Evolutionary conservation across 73 alveolate species (phyloP).

Genomic region (Symbiodinium pilosum): DNA sequence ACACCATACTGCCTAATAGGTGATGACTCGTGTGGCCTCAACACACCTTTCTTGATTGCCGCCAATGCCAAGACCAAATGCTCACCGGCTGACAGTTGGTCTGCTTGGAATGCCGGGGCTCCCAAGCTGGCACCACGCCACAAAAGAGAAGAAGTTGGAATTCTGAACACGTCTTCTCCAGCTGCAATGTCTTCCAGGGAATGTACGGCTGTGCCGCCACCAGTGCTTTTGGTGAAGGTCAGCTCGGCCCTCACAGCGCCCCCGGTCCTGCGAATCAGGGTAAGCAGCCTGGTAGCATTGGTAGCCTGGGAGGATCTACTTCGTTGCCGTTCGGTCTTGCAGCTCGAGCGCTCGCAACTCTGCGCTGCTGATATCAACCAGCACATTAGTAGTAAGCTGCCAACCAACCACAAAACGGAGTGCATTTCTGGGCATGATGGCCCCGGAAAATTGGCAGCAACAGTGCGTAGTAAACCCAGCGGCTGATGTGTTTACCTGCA

Average conservation of each 20-base stretch:
- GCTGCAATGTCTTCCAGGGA: background rate
- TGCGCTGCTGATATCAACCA: background rate
- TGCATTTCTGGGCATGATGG: background rate
- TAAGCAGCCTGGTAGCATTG: background rate
- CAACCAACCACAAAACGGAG: background rate
- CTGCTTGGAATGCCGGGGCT: background rate
- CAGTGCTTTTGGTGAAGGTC: background rate
- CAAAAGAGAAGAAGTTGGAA: background rate
- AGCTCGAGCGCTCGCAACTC: background rate
- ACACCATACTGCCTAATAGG: slow-evolving; percentile 26
- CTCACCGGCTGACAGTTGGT: slow-evolving; percentile 3
- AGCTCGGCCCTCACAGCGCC: background rate
- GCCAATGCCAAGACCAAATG: slow-evolving; percentile 6
- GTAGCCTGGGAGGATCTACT: too few relatives aligned
- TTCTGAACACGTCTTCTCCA: slow-evolving; percentile 39
- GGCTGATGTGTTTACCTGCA: too few relatives aligned
- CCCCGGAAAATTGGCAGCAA: too few relatives aligned
- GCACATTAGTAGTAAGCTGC: background rate
- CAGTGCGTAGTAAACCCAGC: too few relatives aligned
- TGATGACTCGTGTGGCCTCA: background rate
- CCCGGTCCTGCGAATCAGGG: background rate
- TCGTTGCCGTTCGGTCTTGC: background rate
- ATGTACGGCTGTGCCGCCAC: background rate
- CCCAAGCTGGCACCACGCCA: background rate
- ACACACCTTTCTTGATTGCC: slow-evolving; percentile 22